These are phyloP conservation scores for Aspergillus alliaceus DNA, from an alignment of 2,329 filamentous ascomycete species.

Conservation along the genomic window DNA sequence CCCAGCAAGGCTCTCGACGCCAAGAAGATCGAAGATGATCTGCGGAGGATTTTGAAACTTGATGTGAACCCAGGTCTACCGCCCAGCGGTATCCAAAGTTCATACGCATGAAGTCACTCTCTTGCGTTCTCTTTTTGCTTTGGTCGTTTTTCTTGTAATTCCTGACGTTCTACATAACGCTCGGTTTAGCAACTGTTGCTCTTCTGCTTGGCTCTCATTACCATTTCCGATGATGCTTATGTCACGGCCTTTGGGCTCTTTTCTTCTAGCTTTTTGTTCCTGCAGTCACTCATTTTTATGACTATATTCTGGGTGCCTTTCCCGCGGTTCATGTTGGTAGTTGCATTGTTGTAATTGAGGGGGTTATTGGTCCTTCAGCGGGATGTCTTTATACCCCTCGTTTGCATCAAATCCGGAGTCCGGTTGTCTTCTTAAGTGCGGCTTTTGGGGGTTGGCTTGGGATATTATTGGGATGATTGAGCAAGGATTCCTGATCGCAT, in stretches of 20 bases:
- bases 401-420: conserved; percentile 29
- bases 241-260: neutral
- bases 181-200: neutral
- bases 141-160: neutral
- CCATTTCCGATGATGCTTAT: neutral
- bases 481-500: conserved; percentile 4
- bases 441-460: conserved; percentile 13
- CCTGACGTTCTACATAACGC: neutral
- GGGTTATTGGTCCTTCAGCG: conserved; percentile 16
- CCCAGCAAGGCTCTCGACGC: conserved; percentile 37
- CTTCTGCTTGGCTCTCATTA: neutral
- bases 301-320: conserved; percentile 12
- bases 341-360: conserved; percentile 12
- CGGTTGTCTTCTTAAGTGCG: conserved; percentile 16
- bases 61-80: conserved; percentile 32
- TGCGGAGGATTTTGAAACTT: conserved; percentile 49
- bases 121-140: neutral
- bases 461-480: conserved; percentile 1
- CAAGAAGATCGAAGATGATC: conserved; percentile 49
- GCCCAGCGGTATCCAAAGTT: conserved; percentile 34
- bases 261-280: neutral
- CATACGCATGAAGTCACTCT: conserved; percentile 25
- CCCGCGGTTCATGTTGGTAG: conserved; percentile 14
- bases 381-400: conserved; percentile 17
- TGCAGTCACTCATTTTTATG: neutral